phyloP scores from a whole-genome alignment of 2,329 filamentous ascomycete genomes.

The Botrytis pseudocinerea region DNA sequence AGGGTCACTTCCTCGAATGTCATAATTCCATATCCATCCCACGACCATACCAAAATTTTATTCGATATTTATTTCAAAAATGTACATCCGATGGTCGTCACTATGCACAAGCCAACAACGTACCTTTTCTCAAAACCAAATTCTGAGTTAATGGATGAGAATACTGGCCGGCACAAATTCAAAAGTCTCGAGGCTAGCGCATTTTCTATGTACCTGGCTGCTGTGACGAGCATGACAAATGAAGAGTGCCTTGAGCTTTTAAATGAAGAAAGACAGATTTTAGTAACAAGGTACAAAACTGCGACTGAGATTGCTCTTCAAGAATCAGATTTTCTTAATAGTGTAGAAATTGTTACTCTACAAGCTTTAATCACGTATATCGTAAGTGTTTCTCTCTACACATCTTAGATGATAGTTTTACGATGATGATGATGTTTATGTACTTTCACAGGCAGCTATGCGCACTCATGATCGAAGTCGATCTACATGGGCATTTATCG shows the following conservation, averaged over 20 bases:
- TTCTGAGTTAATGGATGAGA: background rate
- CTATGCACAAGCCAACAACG: conserved; percentile 7
- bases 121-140: background rate
- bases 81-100: conserved; percentile 14
- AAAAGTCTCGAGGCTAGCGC: conserved; percentile 16
- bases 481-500: conserved; percentile 46
- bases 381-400: conserved; percentile 44
- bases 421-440: conserved; percentile 2
- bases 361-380: conserved; percentile 64
- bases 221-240: conserved; percentile 44
- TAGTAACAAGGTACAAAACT: conserved; percentile 24
- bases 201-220: conserved; percentile 14
- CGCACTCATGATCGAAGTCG: conserved; percentile 39
- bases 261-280: conserved; percentile 50
- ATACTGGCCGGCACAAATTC: conserved; percentile 21
- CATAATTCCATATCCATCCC: conserved; percentile 11
- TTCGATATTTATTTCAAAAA: conserved; percentile 15
- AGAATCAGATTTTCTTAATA: conserved; percentile 61
- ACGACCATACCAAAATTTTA: background rate
- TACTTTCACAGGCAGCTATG: conserved; percentile 17
- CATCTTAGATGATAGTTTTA: background rate
- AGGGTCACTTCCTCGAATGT: conserved; percentile 1
- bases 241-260: conserved; percentile 49
- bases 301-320: conserved; percentile 26
- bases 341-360: conserved; percentile 60